Evolutionary conservation across 2,329 filamentous ascomycete genomes (phyloP), one percentile per base, ranked within the genome.

Genomic region (Aschersonia sp.): DNA sequence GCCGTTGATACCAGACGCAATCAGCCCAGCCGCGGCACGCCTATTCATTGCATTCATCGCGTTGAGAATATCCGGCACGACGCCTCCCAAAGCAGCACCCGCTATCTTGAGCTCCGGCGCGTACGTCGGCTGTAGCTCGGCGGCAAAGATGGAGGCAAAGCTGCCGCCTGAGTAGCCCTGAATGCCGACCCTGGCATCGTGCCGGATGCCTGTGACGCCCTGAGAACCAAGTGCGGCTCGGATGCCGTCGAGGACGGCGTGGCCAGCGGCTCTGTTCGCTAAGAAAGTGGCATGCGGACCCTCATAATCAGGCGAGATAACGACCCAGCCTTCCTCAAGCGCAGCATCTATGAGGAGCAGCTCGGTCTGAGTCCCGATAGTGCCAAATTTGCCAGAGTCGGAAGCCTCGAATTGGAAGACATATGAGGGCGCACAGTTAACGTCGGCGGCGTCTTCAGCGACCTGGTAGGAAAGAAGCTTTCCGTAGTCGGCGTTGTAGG

Each of bases 261-360:
- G 59, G 0, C 67, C 69, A 2, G 63, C 64, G n/a, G 65, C 56
- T 6, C 60, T 56, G 37, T 66, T 67, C 4, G 65, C 64, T 1
- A 63, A 55, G 51, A 68, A 75, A 1, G 67, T 61, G 1, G 66
- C 69, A 8, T 58, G 54, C 3, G 67, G 66, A 0, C 69, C 69
- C 46, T 71, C 63, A 46, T 64, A 68, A 51, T 76, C 73, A 0
- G 72, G 70, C 61, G 69, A 55, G 12, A 64, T 68, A n/a, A 76
- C 68, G n/a, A 68, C 58, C 69, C 69, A 75, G 6, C 71, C 70
- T 52, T 62, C 49, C 5, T 58, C 58, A 2, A 76, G 64, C 2
- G 51, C 53, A 2, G 48, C 46, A n/a, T 57, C 51, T 3, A 57
- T 50, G 6, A 59, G 43, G 7, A 60, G 44, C 1, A 57, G 40